A percentile compares a stretch with the other conserved stretches of the same genome.
These are phyloP conservation scores for Penicillium nordicum DNA, from an alignment of 2,329 filamentous ascomycete species.

Conservation along the genomic window DNA sequence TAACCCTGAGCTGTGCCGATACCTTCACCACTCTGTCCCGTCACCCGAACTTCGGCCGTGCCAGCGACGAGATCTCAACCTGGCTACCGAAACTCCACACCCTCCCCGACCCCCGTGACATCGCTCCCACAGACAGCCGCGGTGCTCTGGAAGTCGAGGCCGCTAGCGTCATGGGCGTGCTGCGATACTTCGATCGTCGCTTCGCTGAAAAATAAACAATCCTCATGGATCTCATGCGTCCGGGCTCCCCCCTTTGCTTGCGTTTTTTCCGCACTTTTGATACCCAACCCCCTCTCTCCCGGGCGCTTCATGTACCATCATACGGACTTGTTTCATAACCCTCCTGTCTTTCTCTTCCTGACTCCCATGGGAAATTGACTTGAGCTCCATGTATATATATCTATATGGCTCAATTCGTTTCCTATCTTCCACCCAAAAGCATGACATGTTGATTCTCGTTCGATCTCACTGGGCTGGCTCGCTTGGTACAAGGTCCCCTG, in stretches of 20 bases:
- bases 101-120: conserved; percentile 40
- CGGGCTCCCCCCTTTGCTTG: conserved; percentile 11
- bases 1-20: conserved; percentile 65
- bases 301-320: conserved; percentile 22
- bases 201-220: conserved; percentile 50
- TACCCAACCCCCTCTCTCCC: conserved; percentile 19
- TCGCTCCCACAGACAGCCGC: conserved; percentile 31
- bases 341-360: not conserved
- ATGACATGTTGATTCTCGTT: not conserved
- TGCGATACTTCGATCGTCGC: conserved; percentile 74
- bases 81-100: conserved; percentile 73
- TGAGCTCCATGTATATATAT: not conserved
- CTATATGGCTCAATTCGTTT: not conserved
- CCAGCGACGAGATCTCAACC: conserved; percentile 68
- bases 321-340: conserved; percentile 12
- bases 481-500: conserved; percentile 3
- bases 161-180: conserved; percentile 79
- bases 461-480: not conserved
- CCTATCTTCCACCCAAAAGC: conserved; percentile 4
- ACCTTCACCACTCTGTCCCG: conserved; percentile 75
- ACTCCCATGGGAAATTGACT: not conserved
- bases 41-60: conserved; percentile 71
- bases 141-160: conserved; percentile 75
- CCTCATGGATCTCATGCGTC: conserved; percentile 3
- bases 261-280: conserved; percentile 16